A percentile compares a stretch with the other conserved stretches of the same genome.
phyloP scores from a whole-genome alignment of 768 basidiomycete genomes.

The Kwoniella newhampshirensis region DNA sequence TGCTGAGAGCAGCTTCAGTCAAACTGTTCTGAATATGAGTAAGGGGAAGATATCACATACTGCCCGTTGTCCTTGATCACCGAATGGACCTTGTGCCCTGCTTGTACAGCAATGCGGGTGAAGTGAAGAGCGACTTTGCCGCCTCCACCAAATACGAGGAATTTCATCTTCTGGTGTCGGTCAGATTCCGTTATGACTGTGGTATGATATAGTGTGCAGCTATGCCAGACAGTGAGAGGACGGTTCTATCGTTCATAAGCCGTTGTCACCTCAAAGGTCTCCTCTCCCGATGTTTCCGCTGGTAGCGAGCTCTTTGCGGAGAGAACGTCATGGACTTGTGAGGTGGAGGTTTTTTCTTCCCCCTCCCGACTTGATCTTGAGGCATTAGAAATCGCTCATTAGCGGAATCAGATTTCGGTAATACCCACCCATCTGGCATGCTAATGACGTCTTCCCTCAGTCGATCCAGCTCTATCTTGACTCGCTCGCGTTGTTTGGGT shows the following conservation, averaged over 20 bases:
- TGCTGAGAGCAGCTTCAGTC: neutral
- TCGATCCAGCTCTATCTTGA: no score
- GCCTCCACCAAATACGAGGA: conserved; percentile 48
- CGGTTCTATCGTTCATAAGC: no score
- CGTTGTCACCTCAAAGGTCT: neutral
- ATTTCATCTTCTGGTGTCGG: conserved; percentile 29
- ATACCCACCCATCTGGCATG: neutral
- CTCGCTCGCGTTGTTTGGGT: no score
- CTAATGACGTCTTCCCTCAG: no score
- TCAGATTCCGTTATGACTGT: neutral
- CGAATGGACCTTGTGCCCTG: conserved; percentile 59
- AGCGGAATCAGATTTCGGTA: conserved; percentile 13
- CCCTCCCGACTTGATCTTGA: neutral
- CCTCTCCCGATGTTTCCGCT: neutral
- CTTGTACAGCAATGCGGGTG: conserved; percentile 57
- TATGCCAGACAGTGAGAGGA: neutral
- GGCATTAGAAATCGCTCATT: neutral
- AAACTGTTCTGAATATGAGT: neutral
- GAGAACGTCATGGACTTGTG: neutral
- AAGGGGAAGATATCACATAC: conserved; percentile 25
- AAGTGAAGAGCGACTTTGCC: conserved; percentile 58
- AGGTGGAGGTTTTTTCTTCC: conserved; percentile 13
- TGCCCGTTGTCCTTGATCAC: conserved; percentile 61
- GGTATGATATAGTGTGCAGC: neutral
- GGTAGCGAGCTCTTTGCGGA: no score